phyloP scores from a whole-genome alignment of 2,329 filamentous ascomycete genomes.

The Aspergillus fumigatiaffinis region DNA sequence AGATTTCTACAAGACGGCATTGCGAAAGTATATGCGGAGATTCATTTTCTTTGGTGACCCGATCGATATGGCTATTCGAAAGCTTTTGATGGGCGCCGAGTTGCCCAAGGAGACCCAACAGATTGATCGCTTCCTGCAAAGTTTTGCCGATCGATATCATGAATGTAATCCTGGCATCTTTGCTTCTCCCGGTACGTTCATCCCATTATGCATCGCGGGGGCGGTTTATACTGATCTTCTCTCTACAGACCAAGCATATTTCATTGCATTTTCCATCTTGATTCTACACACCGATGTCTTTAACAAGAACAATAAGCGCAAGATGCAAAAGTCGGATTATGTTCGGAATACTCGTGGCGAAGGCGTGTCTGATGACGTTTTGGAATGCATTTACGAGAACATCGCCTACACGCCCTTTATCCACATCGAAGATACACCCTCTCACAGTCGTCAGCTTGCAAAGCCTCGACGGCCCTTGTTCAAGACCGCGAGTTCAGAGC shows the following conservation, averaged over 20 bases:
- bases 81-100: slow-evolving; percentile 93
- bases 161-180: slow-evolving; percentile 98
- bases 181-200: slow-evolving; percentile 58
- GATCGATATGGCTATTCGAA: slow-evolving; percentile 95
- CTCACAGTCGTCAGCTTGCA: slow-evolving; percentile 65
- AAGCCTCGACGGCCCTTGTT: slow-evolving; percentile 71
- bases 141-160: slow-evolving; percentile 93
- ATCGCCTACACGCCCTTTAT: slow-evolving; percentile 98
- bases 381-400: slow-evolving; percentile 98
- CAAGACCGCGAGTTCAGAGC: slow-evolving; percentile 60
- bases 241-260: slow-evolving; percentile 79
- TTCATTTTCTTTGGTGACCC: slow-evolving; percentile 96
- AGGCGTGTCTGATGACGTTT: slow-evolving; percentile 85
- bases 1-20: slow-evolving; percentile 72
- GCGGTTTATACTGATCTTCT: neutral
- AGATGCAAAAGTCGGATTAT: slow-evolving; percentile 96
- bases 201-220: neutral
- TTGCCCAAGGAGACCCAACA: slow-evolving; percentile 96
- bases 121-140: slow-evolving; percentile 89
- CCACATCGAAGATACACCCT: slow-evolving; percentile 84
- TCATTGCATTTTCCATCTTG: slow-evolving; percentile 92
- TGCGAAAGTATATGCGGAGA: slow-evolving; percentile 91
- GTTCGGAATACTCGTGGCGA: slow-evolving; percentile 91
- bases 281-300: slow-evolving; percentile 98
- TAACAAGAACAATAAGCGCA: slow-evolving; percentile 99